A percentile compares a stretch with the other conserved stretches of the same genome.
Conservation (phyloP, 805 yeast species). For the Lachancea lanzarotensis region DNA sequence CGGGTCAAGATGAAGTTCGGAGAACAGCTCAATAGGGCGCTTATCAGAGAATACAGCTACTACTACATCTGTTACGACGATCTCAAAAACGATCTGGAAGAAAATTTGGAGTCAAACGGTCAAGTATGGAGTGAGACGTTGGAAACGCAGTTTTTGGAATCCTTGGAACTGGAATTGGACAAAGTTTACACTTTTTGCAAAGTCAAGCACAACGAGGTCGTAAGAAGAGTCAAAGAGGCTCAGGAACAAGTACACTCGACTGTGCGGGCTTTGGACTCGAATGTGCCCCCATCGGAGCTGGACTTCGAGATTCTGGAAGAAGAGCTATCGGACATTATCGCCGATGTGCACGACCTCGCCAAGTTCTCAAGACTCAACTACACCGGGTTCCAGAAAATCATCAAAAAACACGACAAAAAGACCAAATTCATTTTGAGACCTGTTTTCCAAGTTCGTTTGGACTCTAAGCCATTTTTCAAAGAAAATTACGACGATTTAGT, state of each 20-base stretch:
- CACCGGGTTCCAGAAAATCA: conserved; percentile 94
- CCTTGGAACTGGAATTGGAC: conserved; percentile 77
- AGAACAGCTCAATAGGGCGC: conserved; percentile 80
- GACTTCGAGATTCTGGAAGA: conserved; percentile 71
- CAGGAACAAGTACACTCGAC: conserved; percentile 67
- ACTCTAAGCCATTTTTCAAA: conserved; percentile 91
- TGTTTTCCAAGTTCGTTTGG: conserved; percentile 85
- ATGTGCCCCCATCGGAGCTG: conserved; percentile 48
- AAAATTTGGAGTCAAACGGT: conserved; percentile 50
- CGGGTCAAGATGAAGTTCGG: conserved; percentile 77
- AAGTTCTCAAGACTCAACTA: conserved; percentile 89
- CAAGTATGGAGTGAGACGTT: conserved; percentile 64
- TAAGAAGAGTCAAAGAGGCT: conserved; percentile 75
- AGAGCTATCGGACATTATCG: conserved; percentile 79
- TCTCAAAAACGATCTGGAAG: conserved; percentile 72
- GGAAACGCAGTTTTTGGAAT: conserved; percentile 75
- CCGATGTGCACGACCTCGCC: conserved; percentile 95
- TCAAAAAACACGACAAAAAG: conserved; percentile 92
- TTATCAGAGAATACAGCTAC: conserved; percentile 83
- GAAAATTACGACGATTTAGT: conserved; percentile 87
- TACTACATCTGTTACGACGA: conserved; percentile 92
- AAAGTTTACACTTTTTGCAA: conserved; percentile 89
- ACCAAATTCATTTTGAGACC: conserved; percentile 80
- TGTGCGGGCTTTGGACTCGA: conserved; percentile 48
- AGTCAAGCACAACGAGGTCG: conserved; percentile 79